Evolutionary conservation across 495 filamentous ascomycete species (phyloP).

Genomic region (Hypomontagnella monticulosa): DNA sequence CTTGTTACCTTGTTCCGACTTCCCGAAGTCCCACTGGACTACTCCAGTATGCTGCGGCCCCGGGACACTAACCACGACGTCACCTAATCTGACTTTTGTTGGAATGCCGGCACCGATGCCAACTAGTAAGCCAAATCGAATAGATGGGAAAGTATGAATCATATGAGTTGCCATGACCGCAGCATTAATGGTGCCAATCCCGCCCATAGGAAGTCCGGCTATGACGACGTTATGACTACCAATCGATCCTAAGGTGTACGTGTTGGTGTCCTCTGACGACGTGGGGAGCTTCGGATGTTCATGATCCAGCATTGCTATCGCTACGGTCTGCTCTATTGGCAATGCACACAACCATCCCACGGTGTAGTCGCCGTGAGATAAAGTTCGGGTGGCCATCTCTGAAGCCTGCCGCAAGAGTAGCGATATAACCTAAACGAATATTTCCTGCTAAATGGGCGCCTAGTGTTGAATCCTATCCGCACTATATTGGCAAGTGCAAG

Average conservation of each 20-base stretch:
- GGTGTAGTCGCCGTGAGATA: constrained; percentile 50
- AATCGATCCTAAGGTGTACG: constrained; percentile 55
- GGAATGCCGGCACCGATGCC: constrained; percentile 58
- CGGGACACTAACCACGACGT: constrained; percentile 53
- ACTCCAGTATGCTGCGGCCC: constrained; percentile 38
- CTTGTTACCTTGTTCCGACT: background rate
- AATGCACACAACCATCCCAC: constrained; percentile 64
- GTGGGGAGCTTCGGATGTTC: constrained; percentile 53
- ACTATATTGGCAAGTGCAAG: no score
- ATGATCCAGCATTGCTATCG: constrained; percentile 23
- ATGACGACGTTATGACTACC: constrained; percentile 57
- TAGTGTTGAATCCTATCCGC: no score
- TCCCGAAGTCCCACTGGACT: constrained; percentile 51
- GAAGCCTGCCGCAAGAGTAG: no score
- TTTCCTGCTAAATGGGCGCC: no score
- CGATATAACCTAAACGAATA: no score
- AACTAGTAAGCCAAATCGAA: constrained; percentile 58
- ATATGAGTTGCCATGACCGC: constrained; percentile 46
- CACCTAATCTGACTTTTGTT: constrained; percentile 55
- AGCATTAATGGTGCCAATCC: constrained; percentile 45
- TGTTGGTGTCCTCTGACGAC: constrained; percentile 47
- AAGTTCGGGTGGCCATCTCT: no score
- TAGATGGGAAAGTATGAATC: constrained; percentile 53
- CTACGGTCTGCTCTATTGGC: constrained; percentile 57
- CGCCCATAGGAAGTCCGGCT: constrained; percentile 49